Base-by-base conservation (phyloP, 352 stramenopile species). In the Pythium sukuiense region DNA sequence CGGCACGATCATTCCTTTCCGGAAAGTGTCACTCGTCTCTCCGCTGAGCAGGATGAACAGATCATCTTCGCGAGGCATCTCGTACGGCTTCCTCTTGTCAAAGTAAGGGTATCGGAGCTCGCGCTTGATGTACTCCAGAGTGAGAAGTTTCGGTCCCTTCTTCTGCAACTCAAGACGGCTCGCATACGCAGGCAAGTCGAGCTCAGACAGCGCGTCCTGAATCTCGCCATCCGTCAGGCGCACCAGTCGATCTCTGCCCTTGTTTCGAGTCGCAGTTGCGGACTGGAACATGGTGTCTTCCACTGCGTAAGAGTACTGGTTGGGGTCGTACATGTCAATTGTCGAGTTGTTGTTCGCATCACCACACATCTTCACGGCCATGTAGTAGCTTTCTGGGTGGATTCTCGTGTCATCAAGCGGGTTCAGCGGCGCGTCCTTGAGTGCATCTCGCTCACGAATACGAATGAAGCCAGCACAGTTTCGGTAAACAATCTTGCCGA, bases 281-380 rank as follows among this genome's bases (percentile, higher is more conserved):
- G 87, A 95, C 68, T 96, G 87, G 62, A 93, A 96, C 88, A 96
- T 96, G 16, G 87, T 95, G 63, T 96, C 88, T 82, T 96, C 88
- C 7, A 96, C 88, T 3, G 86, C 87, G 50, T 95, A 95, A 11
- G 88, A 95, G 66, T 96, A 96, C 59, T 96, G 87, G 50, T 94
- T 93, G 35, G 88, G 88, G 37, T 96, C 88, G 54, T 95, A 96
- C 84, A 96, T 92, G 69, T 96, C 88, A 50, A 96, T 95, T 3
- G 87, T 95, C 35, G 87, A 94, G 67, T 96, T 95, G 73, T 95
- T 95, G 73, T 95, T 96, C 8, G 88, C 88, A 63, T 96, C 87
- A 55, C 88, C 88, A 63, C 88, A 96, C 70, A 96, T 96, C 57
- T 95, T 95, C 20, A 96, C 88, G 12, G 88, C 88, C 88, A 96